Evolutionary conservation across 2,329 filamentous ascomycete species (phyloP), one percentile per base, ranked within the genome.

Genomic region (Rutstroemia sp.): DNA sequence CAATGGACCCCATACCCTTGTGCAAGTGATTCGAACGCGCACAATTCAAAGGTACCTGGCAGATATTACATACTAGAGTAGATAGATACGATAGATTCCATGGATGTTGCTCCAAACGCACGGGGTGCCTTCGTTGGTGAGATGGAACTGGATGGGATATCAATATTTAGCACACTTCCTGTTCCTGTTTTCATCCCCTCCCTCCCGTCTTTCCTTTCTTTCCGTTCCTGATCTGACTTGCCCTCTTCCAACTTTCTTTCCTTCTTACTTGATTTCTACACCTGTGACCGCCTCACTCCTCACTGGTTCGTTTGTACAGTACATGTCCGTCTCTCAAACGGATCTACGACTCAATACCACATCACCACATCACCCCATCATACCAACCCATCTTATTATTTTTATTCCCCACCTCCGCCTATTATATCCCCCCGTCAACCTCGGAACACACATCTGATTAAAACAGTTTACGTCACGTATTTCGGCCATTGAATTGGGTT

Each of bases 341-440:
- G 25, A 8, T 27, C 7, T 27, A 27, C 25, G 25, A 27, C 25
- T 27, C 25, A 27, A 27, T 27, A 27, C 25, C 25, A 27, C 25
- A 27, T 27, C 25, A 27, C 25, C 25, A 27, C 25, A 27, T 27
- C 25, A 27, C 7, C 25, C 25, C 25, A 30, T n/a, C 4, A 6
- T 48, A 46, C 42, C 61, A 54, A n/a, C 62, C 60, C 54, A 64
- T 59, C 36, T 59, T 34, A 34, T 34, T 34, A 46, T 34, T 42
- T 42, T 6, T 48, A 34, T 34, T 47, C 36, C 39, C 53, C 53
- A 42, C 16, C 51, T 55, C 30, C 38, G 48, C 42, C 40, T 34
- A 57, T 53, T 51, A n/a, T 50, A 51, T 56, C 48, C 47, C 51
- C 51, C 44, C 34, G 51, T 54, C 51, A 48, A 54, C 30, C 44